These are phyloP conservation scores for Diaporthe citrichinensis DNA, from an alignment of 2,329 filamentous ascomycete genomes.

Conservation along the genomic window DNA sequence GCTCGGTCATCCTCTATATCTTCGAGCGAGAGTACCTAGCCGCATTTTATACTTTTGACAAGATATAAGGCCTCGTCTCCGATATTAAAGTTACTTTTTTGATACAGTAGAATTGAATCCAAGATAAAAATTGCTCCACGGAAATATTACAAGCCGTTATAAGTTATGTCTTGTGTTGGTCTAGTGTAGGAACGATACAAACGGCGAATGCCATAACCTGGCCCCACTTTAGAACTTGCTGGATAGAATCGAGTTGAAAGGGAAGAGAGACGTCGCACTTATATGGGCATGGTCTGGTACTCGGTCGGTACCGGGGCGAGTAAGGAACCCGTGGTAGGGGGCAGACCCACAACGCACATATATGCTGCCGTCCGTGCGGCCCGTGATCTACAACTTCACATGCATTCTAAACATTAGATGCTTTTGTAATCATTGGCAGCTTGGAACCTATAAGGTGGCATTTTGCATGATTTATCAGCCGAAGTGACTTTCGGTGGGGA, in stretches of 20 bases:
- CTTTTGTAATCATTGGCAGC: background rate
- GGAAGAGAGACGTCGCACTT: background rate
- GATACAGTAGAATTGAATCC: background rate
- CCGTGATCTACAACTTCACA: background rate
- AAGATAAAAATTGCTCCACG: too few relatives aligned
- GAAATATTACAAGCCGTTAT: too few relatives aligned
- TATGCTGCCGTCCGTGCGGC: background rate
- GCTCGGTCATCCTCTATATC: background rate
- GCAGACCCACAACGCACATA: background rate
- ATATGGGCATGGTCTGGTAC: conserved; percentile 6
- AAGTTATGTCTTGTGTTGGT: background rate
- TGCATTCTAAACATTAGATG: background rate
- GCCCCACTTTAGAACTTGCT: background rate
- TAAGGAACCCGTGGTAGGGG: background rate
- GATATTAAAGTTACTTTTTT: background rate
- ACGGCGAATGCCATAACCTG: too few relatives aligned
- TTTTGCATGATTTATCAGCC: background rate
- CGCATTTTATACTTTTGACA: background rate
- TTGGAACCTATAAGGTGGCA: background rate
- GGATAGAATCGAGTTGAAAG: background rate
- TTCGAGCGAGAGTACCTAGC: background rate
- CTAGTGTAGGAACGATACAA: background rate
- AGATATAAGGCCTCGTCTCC: background rate
- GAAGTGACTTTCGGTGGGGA: background rate
- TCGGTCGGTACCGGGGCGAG: conserved; percentile 8